These are phyloP conservation scores for Diplodia intermedia DNA, from an alignment of 2,329 filamentous ascomycete species.

Conservation along the genomic window DNA sequence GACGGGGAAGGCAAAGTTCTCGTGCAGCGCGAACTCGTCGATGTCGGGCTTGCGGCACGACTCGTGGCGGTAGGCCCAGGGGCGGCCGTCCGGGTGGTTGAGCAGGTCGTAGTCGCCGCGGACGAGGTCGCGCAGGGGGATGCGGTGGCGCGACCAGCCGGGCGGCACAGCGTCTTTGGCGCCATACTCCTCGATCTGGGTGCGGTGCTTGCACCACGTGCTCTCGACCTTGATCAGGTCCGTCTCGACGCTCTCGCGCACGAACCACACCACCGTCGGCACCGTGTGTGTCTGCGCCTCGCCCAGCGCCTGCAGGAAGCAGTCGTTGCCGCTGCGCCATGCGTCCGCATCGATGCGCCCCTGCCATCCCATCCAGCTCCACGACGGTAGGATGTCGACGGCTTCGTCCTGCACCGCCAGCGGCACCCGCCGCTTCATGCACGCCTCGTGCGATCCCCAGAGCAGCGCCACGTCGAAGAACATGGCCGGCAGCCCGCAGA, in stretches of 20 bases:
- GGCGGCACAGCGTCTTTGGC: not conserved
- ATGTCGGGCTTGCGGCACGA: not conserved
- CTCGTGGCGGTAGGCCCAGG: conserved; percentile 6
- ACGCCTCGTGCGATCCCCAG: conserved; percentile 33
- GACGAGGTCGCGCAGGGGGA: conserved; percentile 11
- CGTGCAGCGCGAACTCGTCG: conserved; percentile 4
- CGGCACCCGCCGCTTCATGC: conserved; percentile 22
- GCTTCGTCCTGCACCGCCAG: conserved; percentile 5
- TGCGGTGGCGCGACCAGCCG: conserved; percentile 4
- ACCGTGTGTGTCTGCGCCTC: conserved; percentile 6
- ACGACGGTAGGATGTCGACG: conserved; percentile 14
- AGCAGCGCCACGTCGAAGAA: conserved; percentile 36
- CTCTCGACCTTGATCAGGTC: conserved; percentile 21
- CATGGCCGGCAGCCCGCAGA: conserved; percentile 35
- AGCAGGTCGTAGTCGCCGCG: conserved; percentile 17
- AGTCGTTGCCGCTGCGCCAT: conserved; percentile 24
- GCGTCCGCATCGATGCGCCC: conserved; percentile 17
- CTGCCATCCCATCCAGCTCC: conserved; percentile 35
- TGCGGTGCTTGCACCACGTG: conserved; percentile 25
- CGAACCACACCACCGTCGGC: conserved; percentile 24
- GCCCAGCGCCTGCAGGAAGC: not conserved
- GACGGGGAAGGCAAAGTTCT: conserved; percentile 15
- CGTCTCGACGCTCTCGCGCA: conserved; percentile 26
- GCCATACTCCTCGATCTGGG: conserved; percentile 12
- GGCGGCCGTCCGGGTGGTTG: conserved; percentile 17